phyloP scores from a whole-genome alignment of 306 rosid species.

The Glycine tomentella region DNA sequence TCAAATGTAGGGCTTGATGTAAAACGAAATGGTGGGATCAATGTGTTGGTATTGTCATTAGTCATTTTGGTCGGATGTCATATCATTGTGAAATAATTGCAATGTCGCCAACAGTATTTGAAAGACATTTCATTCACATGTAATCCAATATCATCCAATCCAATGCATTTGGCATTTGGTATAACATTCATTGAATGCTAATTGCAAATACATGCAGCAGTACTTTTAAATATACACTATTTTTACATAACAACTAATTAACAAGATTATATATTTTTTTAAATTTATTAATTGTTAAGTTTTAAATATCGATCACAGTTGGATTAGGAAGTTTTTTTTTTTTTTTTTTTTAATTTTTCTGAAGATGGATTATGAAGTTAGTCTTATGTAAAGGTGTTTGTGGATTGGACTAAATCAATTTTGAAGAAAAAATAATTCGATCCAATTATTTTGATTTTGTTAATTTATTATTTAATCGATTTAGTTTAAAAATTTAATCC shows the following conservation, averaged over 20 bases:
- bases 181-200: conserved; percentile 30
- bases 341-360: no score
- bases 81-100: conserved; percentile 43
- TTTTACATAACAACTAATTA: neutral
- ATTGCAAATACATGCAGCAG: neutral
- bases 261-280: neutral
- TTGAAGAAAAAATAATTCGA: no score
- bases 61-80: conserved; percentile 46
- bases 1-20: conserved; percentile 10
- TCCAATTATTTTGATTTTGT: no score
- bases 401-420: no score
- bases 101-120: conserved; percentile 18
- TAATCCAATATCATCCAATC: neutral
- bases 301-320: neutral
- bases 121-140: neutral
- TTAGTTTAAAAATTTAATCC: no score
- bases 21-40: conserved; percentile 43
- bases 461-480: no score
- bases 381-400: no score
- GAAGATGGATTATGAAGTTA: neutral
- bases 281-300: neutral
- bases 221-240: no score
- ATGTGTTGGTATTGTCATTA: conserved; percentile 39
- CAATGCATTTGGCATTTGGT: conserved; percentile 15
- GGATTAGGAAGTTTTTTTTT: neutral